Conservation (phyloP, 2,329 filamentous ascomycete genomes). For the Alternaria solani region DNA sequence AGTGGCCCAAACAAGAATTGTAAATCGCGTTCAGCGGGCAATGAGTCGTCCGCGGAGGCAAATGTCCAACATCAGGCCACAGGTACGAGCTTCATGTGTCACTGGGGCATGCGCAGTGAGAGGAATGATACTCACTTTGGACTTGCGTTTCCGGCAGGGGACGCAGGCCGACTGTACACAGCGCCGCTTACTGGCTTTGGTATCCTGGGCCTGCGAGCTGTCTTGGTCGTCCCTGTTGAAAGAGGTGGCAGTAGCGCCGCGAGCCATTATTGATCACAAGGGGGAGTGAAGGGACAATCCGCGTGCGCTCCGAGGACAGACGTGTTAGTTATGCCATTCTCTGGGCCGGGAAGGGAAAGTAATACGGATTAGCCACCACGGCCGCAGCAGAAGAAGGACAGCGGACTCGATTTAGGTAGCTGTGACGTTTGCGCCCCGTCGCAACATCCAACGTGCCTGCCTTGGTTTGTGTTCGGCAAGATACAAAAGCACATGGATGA, state of each 20-base stretch:
- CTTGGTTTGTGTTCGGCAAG: constrained; percentile 5
- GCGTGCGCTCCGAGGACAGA: constrained; percentile 33
- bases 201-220: constrained; percentile 22
- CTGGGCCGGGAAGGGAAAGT: constrained; percentile 6
- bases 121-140: constrained; percentile 51
- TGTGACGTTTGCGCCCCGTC: constrained; percentile 22
- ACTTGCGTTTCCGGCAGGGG: constrained; percentile 61
- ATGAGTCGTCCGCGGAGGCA: constrained; percentile 32
- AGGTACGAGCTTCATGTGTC: not conserved
- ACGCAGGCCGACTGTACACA: constrained; percentile 55
- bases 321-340: constrained; percentile 27
- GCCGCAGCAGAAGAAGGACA: constrained; percentile 6
- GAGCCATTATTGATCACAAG: constrained; percentile 37
- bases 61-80: constrained; percentile 15
- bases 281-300: constrained; percentile 15
- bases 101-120: not conserved
- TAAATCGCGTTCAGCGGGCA: not conserved
- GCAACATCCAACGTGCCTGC: constrained; percentile 16
- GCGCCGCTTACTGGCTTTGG: constrained; percentile 44
- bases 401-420: constrained; percentile 11
- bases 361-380: constrained; percentile 20
- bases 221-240: constrained; percentile 32
- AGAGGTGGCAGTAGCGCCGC: constrained; percentile 32
- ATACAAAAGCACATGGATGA: constrained; percentile 11
- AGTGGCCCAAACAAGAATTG: constrained; percentile 3